These are phyloP conservation scores for Rugonectria rugulosa DNA, from an alignment of 2,329 filamentous ascomycete genomes.

Conservation along the genomic window DNA sequence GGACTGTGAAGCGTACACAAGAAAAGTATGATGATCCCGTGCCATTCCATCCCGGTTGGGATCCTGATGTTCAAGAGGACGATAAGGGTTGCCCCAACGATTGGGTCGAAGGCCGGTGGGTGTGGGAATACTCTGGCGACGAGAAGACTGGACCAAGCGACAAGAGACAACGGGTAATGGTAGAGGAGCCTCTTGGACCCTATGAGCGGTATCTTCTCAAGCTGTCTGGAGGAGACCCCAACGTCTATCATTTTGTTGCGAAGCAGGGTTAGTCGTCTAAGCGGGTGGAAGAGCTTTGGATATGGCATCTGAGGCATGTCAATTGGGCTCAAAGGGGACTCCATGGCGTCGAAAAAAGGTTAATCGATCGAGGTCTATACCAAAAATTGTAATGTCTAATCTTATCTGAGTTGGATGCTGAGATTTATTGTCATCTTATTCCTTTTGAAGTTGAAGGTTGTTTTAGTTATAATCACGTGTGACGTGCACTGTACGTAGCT, in stretches of 20 bases:
- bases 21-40: slow-evolving; percentile 46
- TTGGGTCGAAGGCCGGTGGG: slow-evolving; percentile 51
- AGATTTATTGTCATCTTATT: too few species aligned
- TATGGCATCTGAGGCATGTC: too few species aligned
- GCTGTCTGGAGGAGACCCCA: slow-evolving; percentile 52
- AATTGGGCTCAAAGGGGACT: too few species aligned
- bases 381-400: too few species aligned
- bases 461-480: too few species aligned
- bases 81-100: slow-evolving; percentile 33
- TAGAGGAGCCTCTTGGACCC: slow-evolving; percentile 62
- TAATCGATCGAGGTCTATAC: too few species aligned
- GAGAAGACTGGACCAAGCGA: slow-evolving; percentile 50
- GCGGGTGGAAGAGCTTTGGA: too few species aligned
- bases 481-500: too few species aligned
- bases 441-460: too few species aligned
- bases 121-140: slow-evolving; percentile 61
- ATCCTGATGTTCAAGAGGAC: slow-evolving; percentile 36
- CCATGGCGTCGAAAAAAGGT: too few species aligned
- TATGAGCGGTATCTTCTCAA: slow-evolving; percentile 59
- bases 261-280: slow-evolving; percentile 17
- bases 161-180: slow-evolving; percentile 51
- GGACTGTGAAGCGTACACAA: slow-evolving; percentile 51
- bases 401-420: too few species aligned
- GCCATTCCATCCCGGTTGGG: slow-evolving; percentile 43
- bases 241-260: slow-evolving; percentile 53